Evolutionary conservation across 805 yeast genomes (phyloP).

Genomic region (Suhomyces sp.): DNA sequence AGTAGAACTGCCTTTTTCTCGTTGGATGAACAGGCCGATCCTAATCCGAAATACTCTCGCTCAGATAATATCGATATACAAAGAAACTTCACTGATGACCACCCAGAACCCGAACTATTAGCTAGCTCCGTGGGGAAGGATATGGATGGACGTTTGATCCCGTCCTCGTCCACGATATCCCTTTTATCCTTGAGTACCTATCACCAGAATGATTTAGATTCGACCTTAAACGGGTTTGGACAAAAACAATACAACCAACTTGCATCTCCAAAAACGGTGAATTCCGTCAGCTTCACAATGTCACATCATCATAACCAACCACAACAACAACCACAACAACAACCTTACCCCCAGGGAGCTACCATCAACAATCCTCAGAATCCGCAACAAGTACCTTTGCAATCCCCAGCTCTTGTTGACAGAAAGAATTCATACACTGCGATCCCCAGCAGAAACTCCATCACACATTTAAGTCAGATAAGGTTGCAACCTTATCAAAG

Average conservation of each 20-base stretch:
- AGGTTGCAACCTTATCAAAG: slow-evolving; percentile 38
- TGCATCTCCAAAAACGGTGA: slow-evolving; percentile 1
- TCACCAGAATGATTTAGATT: slow-evolving; percentile 10
- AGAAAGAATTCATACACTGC: slow-evolving; percentile 18
- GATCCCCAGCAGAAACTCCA: slow-evolving; percentile 21
- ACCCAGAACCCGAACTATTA: slow-evolving; percentile 44
- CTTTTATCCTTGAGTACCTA: slow-evolving; percentile 32
- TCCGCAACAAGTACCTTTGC: slow-evolving; percentile 1
- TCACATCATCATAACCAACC: slow-evolving; percentile 9
- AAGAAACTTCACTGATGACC: slow-evolving; percentile 26
- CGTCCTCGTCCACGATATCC: slow-evolving; percentile 44
- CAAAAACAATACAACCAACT: slow-evolving; percentile 4
- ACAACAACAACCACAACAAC: slow-evolving; percentile 4
- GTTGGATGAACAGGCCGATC: slow-evolving; percentile 12
- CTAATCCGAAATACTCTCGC: slow-evolving; percentile 6
- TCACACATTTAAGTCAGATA: slow-evolving; percentile 29
- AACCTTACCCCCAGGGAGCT: background rate
- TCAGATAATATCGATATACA: slow-evolving; percentile 4
- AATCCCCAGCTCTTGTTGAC: slow-evolving; percentile 15
- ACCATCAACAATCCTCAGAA: slow-evolving; percentile 1
- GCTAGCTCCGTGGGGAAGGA: slow-evolving; percentile 46
- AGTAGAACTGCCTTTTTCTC: slow-evolving; percentile 12
- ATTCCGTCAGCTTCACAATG: background rate
- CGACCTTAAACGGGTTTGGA: slow-evolving; percentile 1
- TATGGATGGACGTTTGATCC: slow-evolving; percentile 38